These are phyloP conservation scores for Tulasnella sp. DNA, from an alignment of 768 basidiomycete species.

Conservation along the genomic window DNA sequence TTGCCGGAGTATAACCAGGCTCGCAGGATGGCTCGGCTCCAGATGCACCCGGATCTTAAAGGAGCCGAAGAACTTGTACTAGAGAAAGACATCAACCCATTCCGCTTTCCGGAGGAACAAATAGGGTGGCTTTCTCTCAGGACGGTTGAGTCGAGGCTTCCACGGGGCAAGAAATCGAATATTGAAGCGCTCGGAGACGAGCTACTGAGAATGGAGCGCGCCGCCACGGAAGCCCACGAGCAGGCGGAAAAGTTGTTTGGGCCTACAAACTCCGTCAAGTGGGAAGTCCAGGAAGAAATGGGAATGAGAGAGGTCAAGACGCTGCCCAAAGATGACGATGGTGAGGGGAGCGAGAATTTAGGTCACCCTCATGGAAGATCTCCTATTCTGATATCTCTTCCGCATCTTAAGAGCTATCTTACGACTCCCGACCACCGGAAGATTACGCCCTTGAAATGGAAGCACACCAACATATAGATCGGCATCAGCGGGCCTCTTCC, in stretches of 20 bases:
- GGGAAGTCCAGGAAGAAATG: not conserved
- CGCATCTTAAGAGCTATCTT: not conserved
- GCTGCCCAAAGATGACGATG: not conserved
- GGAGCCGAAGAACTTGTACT: not conserved
- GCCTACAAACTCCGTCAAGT: not conserved
- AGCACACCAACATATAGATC: not conserved
- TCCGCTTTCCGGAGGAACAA: not conserved
- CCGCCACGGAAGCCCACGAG: not conserved
- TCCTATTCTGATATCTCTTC: not conserved
- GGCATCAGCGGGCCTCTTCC: not conserved
- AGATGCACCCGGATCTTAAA: not conserved
- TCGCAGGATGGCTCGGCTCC: not conserved
- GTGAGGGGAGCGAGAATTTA: not conserved
- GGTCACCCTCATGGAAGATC: not conserved
- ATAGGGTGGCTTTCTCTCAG: not conserved
- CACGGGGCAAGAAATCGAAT: not conserved
- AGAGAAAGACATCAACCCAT: slow-evolving; percentile 9
- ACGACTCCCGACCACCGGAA: not conserved
- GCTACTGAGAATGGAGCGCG: not conserved
- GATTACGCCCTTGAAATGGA: not conserved
- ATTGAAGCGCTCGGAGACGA: not conserved
- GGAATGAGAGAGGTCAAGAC: not conserved
- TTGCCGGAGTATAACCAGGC: not conserved
- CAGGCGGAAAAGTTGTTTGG: not conserved
- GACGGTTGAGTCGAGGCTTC: not conserved